Evolutionary conservation across 805 yeast genomes (phyloP).

Genomic region (Ogataea nitratoaversa): DNA sequence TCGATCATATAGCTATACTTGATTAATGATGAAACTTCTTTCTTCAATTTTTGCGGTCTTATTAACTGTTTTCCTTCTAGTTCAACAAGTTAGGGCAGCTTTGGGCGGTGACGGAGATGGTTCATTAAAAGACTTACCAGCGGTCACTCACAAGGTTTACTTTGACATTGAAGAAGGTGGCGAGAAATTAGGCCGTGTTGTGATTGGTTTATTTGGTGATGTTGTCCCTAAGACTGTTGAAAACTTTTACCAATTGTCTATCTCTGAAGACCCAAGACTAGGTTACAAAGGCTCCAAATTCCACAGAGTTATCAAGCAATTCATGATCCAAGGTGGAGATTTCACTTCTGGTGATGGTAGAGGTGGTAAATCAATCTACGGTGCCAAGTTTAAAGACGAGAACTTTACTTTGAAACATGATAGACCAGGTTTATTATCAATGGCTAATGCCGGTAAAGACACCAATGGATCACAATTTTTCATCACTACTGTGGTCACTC

Average conservation of each 20-base stretch:
- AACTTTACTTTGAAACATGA: constrained; percentile 65
- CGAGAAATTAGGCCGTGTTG: constrained; percentile 70
- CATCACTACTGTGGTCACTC: constrained; percentile 85
- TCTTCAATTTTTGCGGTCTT: constrained; percentile 16
- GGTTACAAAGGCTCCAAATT: constrained; percentile 60
- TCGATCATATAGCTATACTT: too few relatives aligned
- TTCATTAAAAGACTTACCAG: constrained; percentile 39
- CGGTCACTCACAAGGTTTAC: constrained; percentile 73
- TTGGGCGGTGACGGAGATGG: constrained; percentile 8
- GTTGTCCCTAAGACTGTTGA: constrained; percentile 86
- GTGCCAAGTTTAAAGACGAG: constrained; percentile 63
- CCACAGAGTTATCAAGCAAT: constrained; percentile 69
- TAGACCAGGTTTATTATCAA: constrained; percentile 64
- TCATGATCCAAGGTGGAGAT: constrained; percentile 83
- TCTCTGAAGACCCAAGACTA: constrained; percentile 67
- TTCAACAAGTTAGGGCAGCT: constrained; percentile 16
- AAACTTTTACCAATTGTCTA: constrained; percentile 76
- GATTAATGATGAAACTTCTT: constrained; percentile 22
- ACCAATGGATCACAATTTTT: constrained; percentile 94
- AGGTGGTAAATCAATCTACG: constrained; percentile 75
- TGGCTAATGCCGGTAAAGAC: constrained; percentile 77
- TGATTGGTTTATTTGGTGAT: constrained; percentile 82
- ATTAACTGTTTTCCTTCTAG: constrained; percentile 14
- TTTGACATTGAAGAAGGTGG: constrained; percentile 79
- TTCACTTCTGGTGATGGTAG: constrained; percentile 65